phyloP scores from a whole-genome alignment of 257 asterid species.

The Scutellaria minor region DNA sequence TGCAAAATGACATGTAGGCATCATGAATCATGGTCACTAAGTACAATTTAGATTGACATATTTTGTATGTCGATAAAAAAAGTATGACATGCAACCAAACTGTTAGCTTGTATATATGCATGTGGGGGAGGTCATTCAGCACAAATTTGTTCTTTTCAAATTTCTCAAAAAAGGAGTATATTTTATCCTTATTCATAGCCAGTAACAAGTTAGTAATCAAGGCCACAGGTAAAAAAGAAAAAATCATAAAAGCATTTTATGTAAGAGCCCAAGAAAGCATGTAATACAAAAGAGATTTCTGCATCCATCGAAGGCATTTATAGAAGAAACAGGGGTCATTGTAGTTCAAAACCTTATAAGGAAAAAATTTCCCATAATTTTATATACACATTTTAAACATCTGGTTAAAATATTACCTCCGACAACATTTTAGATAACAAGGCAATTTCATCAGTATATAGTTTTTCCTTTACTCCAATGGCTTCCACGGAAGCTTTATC shows the following conservation, averaged over 20 bases:
- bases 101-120: background rate
- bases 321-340: constrained; percentile 1
- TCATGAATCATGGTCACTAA: no score
- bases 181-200: background rate
- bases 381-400: background rate
- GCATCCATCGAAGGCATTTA: constrained; percentile 2
- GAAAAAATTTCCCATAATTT: background rate
- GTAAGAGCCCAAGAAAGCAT: no score
- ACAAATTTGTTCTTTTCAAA: no score
- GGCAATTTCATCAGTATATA: constrained; percentile 55
- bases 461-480: constrained; percentile 59
- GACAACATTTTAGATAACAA: constrained; percentile 55
- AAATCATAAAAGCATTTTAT: no score
- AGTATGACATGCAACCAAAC: background rate
- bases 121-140: background rate
- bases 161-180: background rate
- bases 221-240: background rate
- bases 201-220: background rate
- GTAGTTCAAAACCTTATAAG: constrained; percentile 2
- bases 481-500: constrained; percentile 82
- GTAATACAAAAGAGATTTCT: background rate
- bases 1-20: background rate
- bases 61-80: background rate
- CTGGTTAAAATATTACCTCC: constrained; percentile 57
- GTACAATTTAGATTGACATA: background rate